These are phyloP conservation scores for Phytophthora capsici DNA, from an alignment of 352 stramenopile genomes.

Conservation along the genomic window DNA sequence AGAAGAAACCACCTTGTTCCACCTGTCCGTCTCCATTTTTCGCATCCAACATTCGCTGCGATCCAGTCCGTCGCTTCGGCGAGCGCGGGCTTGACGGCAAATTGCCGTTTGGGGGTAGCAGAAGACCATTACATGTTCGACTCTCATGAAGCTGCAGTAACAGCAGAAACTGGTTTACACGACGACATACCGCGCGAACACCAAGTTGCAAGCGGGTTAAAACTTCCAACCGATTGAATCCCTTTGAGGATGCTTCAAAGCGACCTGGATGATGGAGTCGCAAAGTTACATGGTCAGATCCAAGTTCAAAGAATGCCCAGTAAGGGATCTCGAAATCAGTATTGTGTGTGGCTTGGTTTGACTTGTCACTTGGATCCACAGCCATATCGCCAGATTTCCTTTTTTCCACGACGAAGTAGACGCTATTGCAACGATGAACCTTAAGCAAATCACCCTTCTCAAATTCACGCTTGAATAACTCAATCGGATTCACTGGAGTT, in stretches of 20 bases:
- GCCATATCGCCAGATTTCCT: background rate
- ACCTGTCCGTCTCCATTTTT: slow-evolving; percentile 17
- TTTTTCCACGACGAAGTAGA: slow-evolving; percentile 78
- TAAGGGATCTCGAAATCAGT: slow-evolving; percentile 64
- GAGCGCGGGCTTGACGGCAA: slow-evolving; percentile 49
- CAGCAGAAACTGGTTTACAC: slow-evolving; percentile 87
- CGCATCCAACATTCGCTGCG: slow-evolving; percentile 31
- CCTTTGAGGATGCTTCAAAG: slow-evolving; percentile 18
- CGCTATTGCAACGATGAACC: slow-evolving; percentile 59
- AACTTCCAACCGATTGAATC: slow-evolving; percentile 63
- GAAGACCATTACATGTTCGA: slow-evolving; percentile 70
- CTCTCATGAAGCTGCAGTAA: slow-evolving; percentile 88
- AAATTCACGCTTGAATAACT: slow-evolving; percentile 74
- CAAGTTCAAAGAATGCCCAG: slow-evolving; percentile 82
- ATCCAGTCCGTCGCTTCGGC: slow-evolving; percentile 42
- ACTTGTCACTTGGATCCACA: background rate
- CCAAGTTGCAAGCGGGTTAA: slow-evolving; percentile 80
- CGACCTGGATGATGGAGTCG: slow-evolving; percentile 67
- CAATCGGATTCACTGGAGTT: slow-evolving; percentile 53
- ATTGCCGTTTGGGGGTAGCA: slow-evolving; percentile 58
- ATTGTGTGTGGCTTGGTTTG: background rate
- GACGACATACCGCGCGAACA: slow-evolving; percentile 69
- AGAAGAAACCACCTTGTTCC: slow-evolving; percentile 69
- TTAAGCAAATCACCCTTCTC: slow-evolving; percentile 45
- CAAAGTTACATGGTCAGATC: slow-evolving; percentile 54